Conservation (phyloP, 2,329 filamentous ascomycete species). For the Emmonsia crescens region DNA sequence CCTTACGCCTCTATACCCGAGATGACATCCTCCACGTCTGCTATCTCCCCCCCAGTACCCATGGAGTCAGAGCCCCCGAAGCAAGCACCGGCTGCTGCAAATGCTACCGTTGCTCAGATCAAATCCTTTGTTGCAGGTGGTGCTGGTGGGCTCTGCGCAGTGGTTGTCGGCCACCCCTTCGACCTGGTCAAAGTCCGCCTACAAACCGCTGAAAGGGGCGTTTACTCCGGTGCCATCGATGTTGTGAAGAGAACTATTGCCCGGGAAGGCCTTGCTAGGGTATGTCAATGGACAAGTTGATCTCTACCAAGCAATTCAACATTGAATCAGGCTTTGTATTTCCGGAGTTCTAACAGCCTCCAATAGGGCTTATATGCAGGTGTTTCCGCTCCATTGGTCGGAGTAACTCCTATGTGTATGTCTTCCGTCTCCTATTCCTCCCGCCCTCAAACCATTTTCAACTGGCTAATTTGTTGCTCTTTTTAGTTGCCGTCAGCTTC, state of each 20-base stretch:
- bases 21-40: constrained; percentile 23
- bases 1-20: constrained; percentile 10
- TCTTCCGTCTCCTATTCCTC: constrained; percentile 19
- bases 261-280: constrained; percentile 62
- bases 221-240: constrained; percentile 83
- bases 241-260: constrained; percentile 83
- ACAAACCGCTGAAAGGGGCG: constrained; percentile 88
- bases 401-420: constrained; percentile 98
- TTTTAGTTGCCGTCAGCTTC: constrained; percentile 53
- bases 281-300: constrained; percentile 17
- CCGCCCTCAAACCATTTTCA: background rate
- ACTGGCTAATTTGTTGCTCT: constrained; percentile 4
- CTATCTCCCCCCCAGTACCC: constrained; percentile 20
- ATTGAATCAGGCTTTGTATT: no score
- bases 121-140: constrained; percentile 82
- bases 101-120: constrained; percentile 51
- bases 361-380: constrained; percentile 82
- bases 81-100: constrained; percentile 15
- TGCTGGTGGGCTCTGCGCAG: constrained; percentile 87
- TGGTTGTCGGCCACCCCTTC: constrained; percentile 91
- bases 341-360: background rate
- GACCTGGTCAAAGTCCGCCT: constrained; percentile 95
- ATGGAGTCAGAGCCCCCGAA: constrained; percentile 22
- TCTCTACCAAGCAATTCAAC: background rate
- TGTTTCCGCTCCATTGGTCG: constrained; percentile 85